These are phyloP conservation scores for Cladophialophora psammophila DNA, from an alignment of 2,329 filamentous ascomycete species.

Conservation along the genomic window DNA sequence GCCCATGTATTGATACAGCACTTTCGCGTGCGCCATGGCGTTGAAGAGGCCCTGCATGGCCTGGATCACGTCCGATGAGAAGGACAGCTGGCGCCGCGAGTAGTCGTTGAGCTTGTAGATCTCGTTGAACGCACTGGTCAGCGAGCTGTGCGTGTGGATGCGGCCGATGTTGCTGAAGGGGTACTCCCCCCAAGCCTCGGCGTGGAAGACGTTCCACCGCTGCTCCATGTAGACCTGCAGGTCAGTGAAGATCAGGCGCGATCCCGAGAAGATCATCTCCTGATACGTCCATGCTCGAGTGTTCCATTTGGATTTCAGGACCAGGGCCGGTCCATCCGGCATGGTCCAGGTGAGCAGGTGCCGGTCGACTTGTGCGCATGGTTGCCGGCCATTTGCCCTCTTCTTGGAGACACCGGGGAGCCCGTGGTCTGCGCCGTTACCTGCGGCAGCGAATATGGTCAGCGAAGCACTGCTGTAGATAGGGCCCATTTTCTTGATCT, in stretches of 20 bases:
- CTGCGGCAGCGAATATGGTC: conserved; percentile 52
- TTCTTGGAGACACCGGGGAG: conserved; percentile 40
- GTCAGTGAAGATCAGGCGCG: conserved; percentile 46
- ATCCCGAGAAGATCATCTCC: conserved; percentile 44
- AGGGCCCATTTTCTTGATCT: conserved; percentile 56
- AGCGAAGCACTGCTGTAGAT: conserved; percentile 57
- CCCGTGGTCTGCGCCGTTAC: conserved; percentile 48
- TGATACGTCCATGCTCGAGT: conserved; percentile 48
- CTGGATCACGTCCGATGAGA: neutral
- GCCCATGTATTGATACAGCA: conserved; percentile 1
- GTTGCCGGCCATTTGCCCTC: neutral
- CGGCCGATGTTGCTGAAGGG: neutral
- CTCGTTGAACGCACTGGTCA: neutral
- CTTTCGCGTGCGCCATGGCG: neutral
- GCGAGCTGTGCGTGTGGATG: conserved; percentile 2
- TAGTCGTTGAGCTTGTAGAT: conserved; percentile 8
- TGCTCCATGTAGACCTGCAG: conserved; percentile 43
- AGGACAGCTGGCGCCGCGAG: conserved; percentile 1
- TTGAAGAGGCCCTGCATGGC: conserved; percentile 6
- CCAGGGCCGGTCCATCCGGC: conserved; percentile 1
- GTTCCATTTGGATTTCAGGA: conserved; percentile 11
- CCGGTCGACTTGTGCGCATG: neutral
- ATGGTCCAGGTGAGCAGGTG: conserved; percentile 5
- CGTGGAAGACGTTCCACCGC: conserved; percentile 6
- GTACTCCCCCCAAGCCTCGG: conserved; percentile 5